phyloP scores from a whole-genome alignment of 2,329 filamentous ascomycete species.

The Zasmidium citrigriseum region DNA sequence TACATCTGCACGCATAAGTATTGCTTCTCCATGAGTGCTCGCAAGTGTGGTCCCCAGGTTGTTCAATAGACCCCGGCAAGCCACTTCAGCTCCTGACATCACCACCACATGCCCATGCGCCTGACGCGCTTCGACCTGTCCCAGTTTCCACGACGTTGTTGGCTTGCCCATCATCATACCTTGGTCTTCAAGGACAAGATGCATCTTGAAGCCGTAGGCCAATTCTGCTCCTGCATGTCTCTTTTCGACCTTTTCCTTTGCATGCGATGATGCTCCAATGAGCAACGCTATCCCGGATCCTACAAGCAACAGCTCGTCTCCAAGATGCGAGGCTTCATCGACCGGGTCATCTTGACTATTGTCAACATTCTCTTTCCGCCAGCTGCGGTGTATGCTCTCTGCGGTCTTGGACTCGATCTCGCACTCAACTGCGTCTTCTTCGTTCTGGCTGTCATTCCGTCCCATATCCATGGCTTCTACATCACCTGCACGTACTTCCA shows the following conservation, averaged over 20 bases:
- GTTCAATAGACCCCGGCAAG: background rate
- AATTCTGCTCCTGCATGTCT: background rate
- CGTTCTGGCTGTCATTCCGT: conserved; percentile 42
- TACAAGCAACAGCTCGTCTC: background rate
- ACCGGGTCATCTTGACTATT: conserved; percentile 37
- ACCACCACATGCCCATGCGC: background rate
- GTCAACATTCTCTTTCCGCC: conserved; percentile 46
- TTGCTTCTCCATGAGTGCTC: no score
- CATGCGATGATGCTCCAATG: no score
- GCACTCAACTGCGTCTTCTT: conserved; percentile 43
- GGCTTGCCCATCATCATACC: background rate
- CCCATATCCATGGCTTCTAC: conserved; percentile 45
- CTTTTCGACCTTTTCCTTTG: background rate
- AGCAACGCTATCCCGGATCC: no score
- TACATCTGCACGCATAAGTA: no score
- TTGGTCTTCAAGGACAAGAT: background rate
- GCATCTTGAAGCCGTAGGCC: background rate
- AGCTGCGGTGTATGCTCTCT: conserved; percentile 39
- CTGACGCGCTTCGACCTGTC: background rate
- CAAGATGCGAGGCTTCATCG: conserved; percentile 20
- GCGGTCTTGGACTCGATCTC: conserved; percentile 38
- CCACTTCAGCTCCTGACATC: background rate
- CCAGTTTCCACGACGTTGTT: background rate
- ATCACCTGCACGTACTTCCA: conserved; percentile 43
- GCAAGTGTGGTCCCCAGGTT: no score